phyloP scores from a whole-genome alignment of 345 rosid genomes.

The Populus davidiana region DNA sequence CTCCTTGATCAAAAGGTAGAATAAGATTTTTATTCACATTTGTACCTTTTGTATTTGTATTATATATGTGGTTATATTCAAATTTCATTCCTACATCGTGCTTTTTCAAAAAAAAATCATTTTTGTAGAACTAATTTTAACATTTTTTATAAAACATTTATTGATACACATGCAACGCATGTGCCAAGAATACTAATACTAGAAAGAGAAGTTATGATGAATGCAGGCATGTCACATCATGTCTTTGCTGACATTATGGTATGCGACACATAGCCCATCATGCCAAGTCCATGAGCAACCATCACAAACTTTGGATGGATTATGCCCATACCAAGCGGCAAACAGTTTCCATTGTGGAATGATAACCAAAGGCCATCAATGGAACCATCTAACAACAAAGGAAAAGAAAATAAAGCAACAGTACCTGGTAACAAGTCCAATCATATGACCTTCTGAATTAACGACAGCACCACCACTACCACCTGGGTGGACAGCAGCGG shows the following conservation, averaged over 20 bases:
- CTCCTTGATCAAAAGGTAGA: too few relatives aligned
- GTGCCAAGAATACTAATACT: neutral
- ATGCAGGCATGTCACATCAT: neutral
- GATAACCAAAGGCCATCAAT: neutral
- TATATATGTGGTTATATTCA: too few relatives aligned
- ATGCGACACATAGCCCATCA: neutral
- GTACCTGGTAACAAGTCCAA: conserved; percentile 92
- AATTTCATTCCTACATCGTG: too few relatives aligned
- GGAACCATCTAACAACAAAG: neutral
- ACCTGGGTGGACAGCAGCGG: conserved; percentile 95
- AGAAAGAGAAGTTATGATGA: neutral
- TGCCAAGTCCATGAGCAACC: neutral
- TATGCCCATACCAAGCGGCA: neutral
- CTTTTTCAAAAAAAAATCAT: too few relatives aligned
- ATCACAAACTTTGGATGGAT: neutral
- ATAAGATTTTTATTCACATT: too few relatives aligned
- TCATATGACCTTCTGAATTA: conserved; percentile 70
- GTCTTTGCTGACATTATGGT: neutral
- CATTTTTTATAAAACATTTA: too few relatives aligned
- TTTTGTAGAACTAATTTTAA: too few relatives aligned
- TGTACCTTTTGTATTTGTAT: too few relatives aligned
- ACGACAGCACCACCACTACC: conserved; percentile 94
- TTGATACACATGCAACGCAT: too few relatives aligned
- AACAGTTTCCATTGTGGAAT: neutral
- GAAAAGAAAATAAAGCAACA: neutral